A percentile compares a stretch with the other conserved stretches of the same genome.
phyloP scores from a whole-genome alignment of 371 early-diverging fungal genomes.

The Mortierella sp. region DNA sequence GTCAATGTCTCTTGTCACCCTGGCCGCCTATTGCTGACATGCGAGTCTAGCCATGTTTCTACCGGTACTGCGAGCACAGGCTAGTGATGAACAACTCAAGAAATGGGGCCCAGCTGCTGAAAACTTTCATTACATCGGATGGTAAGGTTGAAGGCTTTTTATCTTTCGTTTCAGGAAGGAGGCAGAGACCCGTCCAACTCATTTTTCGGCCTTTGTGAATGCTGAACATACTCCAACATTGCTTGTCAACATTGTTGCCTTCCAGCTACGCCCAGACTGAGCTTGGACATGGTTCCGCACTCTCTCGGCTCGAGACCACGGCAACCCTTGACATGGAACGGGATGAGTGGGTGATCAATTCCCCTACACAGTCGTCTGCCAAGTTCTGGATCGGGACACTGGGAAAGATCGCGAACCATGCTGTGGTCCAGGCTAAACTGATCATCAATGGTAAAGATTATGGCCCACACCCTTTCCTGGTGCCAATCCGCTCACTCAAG shows the following conservation, averaged over 20 bases:
- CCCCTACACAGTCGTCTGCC: slow-evolving; percentile 67
- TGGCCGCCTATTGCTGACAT: not conserved
- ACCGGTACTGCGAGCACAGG: slow-evolving; percentile 68
- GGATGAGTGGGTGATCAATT: slow-evolving; percentile 81
- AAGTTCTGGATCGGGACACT: slow-evolving; percentile 95
- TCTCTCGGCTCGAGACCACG: slow-evolving; percentile 84
- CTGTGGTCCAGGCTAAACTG: slow-evolving; percentile 88
- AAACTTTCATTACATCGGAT: slow-evolving; percentile 70
- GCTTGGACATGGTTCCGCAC: slow-evolving; percentile 75
- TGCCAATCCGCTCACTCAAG: slow-evolving; percentile 84
- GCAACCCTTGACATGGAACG: slow-evolving; percentile 77
- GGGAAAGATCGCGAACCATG: slow-evolving; percentile 78
- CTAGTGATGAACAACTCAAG: slow-evolving; percentile 68
- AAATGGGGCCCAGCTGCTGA: slow-evolving; percentile 66
- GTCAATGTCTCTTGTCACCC: not conserved
- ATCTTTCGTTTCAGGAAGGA: no score
- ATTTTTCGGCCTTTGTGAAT: no score
- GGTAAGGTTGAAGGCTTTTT: no score
- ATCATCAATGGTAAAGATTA: slow-evolving; percentile 80
- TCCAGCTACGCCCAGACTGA: slow-evolving; percentile 73
- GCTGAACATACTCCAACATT: not conserved
- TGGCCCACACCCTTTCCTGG: slow-evolving; percentile 89
- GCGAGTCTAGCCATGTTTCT: slow-evolving; percentile 65
- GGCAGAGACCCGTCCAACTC: no score
- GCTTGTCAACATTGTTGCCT: not conserved